phyloP scores from a whole-genome alignment of 108 stramenopile species.

The Pelagomonas calceolata region DNA sequence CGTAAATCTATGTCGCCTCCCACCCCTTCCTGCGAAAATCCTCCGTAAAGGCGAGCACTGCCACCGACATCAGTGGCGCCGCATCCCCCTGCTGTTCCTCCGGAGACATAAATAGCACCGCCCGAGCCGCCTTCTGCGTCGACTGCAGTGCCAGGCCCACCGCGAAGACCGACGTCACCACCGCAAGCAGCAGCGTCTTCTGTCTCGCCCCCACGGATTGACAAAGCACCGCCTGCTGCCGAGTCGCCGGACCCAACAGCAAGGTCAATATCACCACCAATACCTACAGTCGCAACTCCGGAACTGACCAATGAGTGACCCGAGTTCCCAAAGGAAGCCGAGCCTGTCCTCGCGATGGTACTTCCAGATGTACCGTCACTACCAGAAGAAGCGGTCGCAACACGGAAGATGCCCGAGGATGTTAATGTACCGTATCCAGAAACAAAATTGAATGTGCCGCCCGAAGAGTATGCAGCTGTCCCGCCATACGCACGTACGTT shows the following conservation, averaged over 20 bases:
- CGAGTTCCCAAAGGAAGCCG: constrained; percentile 13
- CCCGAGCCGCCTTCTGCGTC: constrained; percentile 9
- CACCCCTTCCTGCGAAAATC: neutral
- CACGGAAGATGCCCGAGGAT: constrained; percentile 17
- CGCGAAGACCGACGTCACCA: constrained; percentile 1
- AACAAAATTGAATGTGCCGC: constrained; percentile 1
- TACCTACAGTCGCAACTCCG: constrained; percentile 6
- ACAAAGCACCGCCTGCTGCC: constrained; percentile 22
- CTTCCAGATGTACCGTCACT: constrained; percentile 16
- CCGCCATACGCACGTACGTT: constrained; percentile 7
- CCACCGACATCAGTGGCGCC: too few relatives aligned
- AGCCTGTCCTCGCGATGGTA: constrained; percentile 14
- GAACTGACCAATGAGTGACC: too few relatives aligned
- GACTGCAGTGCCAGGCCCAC: constrained; percentile 1
- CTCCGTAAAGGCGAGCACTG: neutral
- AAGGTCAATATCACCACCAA: constrained; percentile 19
- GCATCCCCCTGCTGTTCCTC: neutral
- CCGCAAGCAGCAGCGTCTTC: constrained; percentile 14
- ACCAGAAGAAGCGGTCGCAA: constrained; percentile 26
- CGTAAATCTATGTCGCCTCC: neutral
- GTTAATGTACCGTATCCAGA: constrained; percentile 17
- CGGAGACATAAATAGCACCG: constrained; percentile 8
- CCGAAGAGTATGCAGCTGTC: neutral
- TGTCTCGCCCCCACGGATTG: constrained; percentile 24
- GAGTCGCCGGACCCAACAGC: constrained; percentile 26